Evolutionary conservation across 2,329 filamentous ascomycete genomes (phyloP).

Genomic region (Herpotrichia juniperi): DNA sequence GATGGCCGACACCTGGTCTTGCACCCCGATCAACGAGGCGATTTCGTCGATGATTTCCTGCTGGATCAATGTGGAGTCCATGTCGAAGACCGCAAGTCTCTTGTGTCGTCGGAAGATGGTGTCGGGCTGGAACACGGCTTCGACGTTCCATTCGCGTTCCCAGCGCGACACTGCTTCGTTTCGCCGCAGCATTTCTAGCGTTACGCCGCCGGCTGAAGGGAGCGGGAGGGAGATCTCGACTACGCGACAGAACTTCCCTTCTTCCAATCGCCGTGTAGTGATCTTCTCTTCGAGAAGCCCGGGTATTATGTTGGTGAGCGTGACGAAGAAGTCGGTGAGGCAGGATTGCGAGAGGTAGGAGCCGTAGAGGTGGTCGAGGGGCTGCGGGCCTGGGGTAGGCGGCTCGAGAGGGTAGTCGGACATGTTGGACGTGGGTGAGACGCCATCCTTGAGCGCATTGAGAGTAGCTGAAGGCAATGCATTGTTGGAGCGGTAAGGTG

Average conservation of each 20-base stretch:
- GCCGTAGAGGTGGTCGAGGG: constrained; percentile 62
- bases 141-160: constrained; percentile 87
- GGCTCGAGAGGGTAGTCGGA: constrained; percentile 61
- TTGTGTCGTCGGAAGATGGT: constrained; percentile 78
- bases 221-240: constrained; percentile 71
- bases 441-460: constrained; percentile 49
- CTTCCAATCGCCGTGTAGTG: constrained; percentile 62
- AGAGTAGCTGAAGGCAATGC: constrained; percentile 38
- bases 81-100: constrained; percentile 92
- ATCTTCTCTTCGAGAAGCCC: constrained; percentile 57
- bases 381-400: constrained; percentile 59
- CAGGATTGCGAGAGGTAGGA: constrained; percentile 61
- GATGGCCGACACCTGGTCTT: constrained; percentile 82
- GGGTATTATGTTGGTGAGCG: constrained; percentile 56
- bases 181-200: constrained; percentile 72
- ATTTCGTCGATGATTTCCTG: constrained; percentile 98
- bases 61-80: constrained; percentile 97
- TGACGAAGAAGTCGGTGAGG: constrained; percentile 61
- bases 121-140: constrained; percentile 78
- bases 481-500: constrained; percentile 41
- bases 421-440: constrained; percentile 58
- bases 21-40: constrained; percentile 81
- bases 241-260: constrained; percentile 63
- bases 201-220: constrained; percentile 55
- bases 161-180: constrained; percentile 82